Conservation (phyloP, 2,329 filamentous ascomycete genomes). For the Curvularia eragrostidis region DNA sequence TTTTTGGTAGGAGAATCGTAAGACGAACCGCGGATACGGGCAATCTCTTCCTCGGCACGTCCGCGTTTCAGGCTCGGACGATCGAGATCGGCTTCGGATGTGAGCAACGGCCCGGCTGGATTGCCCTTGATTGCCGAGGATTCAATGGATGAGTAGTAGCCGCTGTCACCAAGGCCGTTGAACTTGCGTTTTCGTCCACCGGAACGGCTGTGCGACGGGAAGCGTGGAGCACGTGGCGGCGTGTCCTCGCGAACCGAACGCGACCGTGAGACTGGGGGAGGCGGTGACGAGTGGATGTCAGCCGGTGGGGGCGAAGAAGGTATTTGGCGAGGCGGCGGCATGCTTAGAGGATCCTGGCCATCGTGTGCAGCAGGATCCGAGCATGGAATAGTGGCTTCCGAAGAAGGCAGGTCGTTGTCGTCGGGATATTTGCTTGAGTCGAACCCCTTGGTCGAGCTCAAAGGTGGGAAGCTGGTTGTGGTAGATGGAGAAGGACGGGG, state of each 20-base stretch:
- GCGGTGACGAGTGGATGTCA: constrained; percentile 89
- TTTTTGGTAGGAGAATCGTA: constrained; percentile 87
- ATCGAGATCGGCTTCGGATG: constrained; percentile 75
- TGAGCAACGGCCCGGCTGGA: constrained; percentile 68
- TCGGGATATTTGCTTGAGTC: constrained; percentile 60
- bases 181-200: constrained; percentile 78
- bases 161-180: constrained; percentile 86
- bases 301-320: constrained; percentile 73
- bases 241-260: constrained; percentile 69
- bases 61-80: constrained; percentile 84
- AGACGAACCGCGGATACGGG: constrained; percentile 87
- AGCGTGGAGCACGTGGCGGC: constrained; percentile 72
- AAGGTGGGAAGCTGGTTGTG: constrained; percentile 42
- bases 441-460: constrained; percentile 53
- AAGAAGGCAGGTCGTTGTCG: constrained; percentile 57
- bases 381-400: constrained; percentile 60
- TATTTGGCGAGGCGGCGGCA: constrained; percentile 57
- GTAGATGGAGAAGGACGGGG: constrained; percentile 51
- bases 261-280: constrained; percentile 74
- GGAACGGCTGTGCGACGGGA: constrained; percentile 67
- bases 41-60: constrained; percentile 94
- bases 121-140: constrained; percentile 83
- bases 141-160: constrained; percentile 95
- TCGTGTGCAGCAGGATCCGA: constrained; percentile 59
- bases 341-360: constrained; percentile 52